Evolutionary conservation across 1,284 basidiomycete genomes (phyloP).

Genomic region (Boletus albobrunnescens): DNA sequence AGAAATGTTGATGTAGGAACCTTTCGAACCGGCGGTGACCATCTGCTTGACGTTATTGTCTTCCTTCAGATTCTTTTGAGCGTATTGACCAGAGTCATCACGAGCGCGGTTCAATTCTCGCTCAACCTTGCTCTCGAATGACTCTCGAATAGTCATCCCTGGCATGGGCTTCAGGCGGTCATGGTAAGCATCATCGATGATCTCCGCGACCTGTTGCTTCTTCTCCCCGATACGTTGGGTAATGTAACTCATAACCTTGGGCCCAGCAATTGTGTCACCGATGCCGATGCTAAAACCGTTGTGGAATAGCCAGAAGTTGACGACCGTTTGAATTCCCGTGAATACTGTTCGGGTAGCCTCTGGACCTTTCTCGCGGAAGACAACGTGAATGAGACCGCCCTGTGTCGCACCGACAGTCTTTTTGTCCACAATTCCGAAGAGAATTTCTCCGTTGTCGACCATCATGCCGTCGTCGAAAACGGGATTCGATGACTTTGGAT

Average conservation of each 20-base stretch:
- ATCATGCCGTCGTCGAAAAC: constrained; percentile 91
- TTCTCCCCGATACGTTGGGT: constrained; percentile 79
- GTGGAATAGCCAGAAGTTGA: constrained; percentile 99
- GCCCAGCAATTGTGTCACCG: constrained; percentile 96
- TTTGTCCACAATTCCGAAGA: constrained; percentile 96
- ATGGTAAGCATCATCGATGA: constrained; percentile 77
- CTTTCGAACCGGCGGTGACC: constrained; percentile 98
- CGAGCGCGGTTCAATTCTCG: constrained; percentile 92
- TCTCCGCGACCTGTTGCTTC: constrained; percentile 69
- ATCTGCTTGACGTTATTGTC: constrained; percentile 99
- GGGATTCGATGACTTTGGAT: constrained; percentile 78
- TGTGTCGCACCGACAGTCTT: constrained; percentile 95
- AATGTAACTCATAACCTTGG: constrained; percentile 83
- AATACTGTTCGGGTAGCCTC: constrained; percentile 91
- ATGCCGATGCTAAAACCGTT: constrained; percentile 99
- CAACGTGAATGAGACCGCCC: constrained; percentile 94
- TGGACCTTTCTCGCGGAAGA: constrained; percentile 96
- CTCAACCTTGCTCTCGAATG: constrained; percentile 92
- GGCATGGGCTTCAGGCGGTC: constrained; percentile 85
- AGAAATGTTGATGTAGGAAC: constrained; percentile 99
- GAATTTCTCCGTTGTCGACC: constrained; percentile 95
- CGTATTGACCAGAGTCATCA: constrained; percentile 92
- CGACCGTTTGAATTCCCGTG: constrained; percentile 90
- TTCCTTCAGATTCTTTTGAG: constrained; percentile 93
- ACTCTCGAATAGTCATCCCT: constrained; percentile 99